A percentile compares a stretch with the other conserved stretches of the same genome.
phyloP scores from a whole-genome alignment of 1,139 yeast genomes.

The Kluyveromyces marxianus region DNA sequence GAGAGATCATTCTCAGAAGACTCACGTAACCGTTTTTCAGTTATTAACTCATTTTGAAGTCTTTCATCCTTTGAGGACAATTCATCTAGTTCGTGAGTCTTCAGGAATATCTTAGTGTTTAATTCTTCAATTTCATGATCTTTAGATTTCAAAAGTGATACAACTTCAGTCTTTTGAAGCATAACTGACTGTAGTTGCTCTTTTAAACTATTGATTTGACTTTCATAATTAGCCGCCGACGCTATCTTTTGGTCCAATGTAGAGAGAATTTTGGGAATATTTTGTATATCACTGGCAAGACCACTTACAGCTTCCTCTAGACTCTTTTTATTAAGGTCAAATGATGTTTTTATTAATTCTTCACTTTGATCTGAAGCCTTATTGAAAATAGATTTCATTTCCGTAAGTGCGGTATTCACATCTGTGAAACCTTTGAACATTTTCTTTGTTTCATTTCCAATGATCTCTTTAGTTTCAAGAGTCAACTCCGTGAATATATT shows the following conservation, averaged over 20 bases:
- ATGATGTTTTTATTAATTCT: not conserved
- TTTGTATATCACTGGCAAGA: not conserved
- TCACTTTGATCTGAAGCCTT: not conserved
- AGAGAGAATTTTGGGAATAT: not conserved
- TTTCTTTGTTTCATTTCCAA: too few species aligned
- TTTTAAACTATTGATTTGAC: constrained; percentile 3
- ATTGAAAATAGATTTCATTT: not conserved
- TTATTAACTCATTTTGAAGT: constrained; percentile 8
- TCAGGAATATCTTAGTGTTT: constrained; percentile 9
- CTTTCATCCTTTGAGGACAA: not conserved
- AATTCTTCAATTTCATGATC: constrained; percentile 27
- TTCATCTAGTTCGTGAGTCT: constrained; percentile 10
- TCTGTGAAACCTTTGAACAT: too few species aligned
- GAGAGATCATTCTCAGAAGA: not conserved
- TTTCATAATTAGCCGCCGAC: constrained; percentile 2
- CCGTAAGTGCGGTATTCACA: too few species aligned
- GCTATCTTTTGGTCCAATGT: not conserved
- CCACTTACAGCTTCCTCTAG: not conserved
- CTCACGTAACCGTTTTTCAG: constrained; percentile 9
- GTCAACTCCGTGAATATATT: too few species aligned
- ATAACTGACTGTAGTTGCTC: constrained; percentile 10
- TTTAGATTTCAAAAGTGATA: constrained; percentile 22
- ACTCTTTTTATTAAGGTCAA: not conserved
- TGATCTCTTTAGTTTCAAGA: too few species aligned
- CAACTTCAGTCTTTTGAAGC: constrained; percentile 24